Base-by-base conservation (phyloP, 345 rosid species). In the Gossypium longicalyx region DNA sequence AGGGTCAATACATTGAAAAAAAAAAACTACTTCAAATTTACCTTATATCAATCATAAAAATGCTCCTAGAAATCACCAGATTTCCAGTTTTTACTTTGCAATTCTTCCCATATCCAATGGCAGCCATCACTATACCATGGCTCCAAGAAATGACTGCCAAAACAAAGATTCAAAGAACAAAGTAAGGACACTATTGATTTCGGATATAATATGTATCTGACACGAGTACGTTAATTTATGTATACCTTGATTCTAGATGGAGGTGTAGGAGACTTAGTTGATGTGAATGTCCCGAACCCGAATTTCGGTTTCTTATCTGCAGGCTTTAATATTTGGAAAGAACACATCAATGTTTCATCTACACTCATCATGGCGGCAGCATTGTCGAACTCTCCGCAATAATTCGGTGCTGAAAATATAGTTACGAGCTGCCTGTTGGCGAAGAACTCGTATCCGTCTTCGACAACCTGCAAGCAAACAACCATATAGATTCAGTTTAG, bases 321-420 rank as follows among this genome's bases (percentile, higher is more conserved):
- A 75, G 95, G 91, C 81, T 87, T 91, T 47, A 91, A 77, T 85
- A 90, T 88, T 81, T 93, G 96, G 76, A 93, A 93, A 67, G 97
- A 89, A 68, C 98, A 93, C 79, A 85, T 79, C 60, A 93, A 80
- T 0, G 85, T 82, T 48, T 88, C 90, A 41, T 86, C 89, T 64
- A 91, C 91, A 12, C 87, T 86, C 98, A 93, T 88, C 95, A 91
- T 85, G 25, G 95, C 98, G 81, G 95, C 98, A 22, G 91, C 92
- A 82, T 93, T 93, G 66, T 93, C 95, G 70, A 87, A 91, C 78
- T 93, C 92, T 20, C 95, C 95, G 8, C 95, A 89, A 81, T 91
- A 93, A 78, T 91, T 93, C 13, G 95, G 97, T 0, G 95, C 98
- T 1, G 98, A 91, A 75, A 93, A 91, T 83, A 93, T 85, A 67